Percentiles rank a stretch among this genome's conserved stretches.
Conservation (phyloP, 768 basidiomycete genomes). For the Macrocybe gigantea region DNA sequence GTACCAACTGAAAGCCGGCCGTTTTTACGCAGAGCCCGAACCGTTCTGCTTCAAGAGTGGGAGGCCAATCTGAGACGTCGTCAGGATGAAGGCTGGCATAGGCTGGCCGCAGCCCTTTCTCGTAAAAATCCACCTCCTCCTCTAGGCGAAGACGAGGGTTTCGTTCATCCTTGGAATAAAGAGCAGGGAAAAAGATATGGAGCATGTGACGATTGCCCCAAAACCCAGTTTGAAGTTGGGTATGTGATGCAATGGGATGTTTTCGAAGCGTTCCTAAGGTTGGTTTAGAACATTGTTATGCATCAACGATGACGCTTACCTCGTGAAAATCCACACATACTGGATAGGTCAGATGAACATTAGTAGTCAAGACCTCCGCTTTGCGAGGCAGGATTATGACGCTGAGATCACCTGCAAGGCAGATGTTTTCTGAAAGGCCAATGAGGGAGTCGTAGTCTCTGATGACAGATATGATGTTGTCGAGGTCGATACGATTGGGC, state of each 20-base stretch:
- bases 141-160: conserved; percentile 2
- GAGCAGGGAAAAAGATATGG: conserved; percentile 19
- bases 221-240: conserved; percentile 21
- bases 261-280: background rate
- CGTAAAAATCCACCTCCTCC: conserved; percentile 10
- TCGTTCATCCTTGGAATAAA: conserved; percentile 8
- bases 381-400: conserved; percentile 3
- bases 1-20: conserved; percentile 12
- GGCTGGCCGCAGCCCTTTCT: conserved; percentile 9
- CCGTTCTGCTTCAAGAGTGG: conserved; percentile 13
- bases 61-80: conserved; percentile 18
- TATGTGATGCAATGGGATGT: conserved; percentile 15
- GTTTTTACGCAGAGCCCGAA: conserved; percentile 11
- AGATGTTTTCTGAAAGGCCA: conserved; percentile 7
- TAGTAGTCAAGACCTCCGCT: background rate
- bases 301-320: background rate
- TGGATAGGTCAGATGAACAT: conserved; percentile 3
- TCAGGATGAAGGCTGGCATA: conserved; percentile 14
- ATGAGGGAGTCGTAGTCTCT: conserved; percentile 16
- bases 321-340: background rate
- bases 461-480: too few species aligned
- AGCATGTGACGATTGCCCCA: conserved; percentile 13
- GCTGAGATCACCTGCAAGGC: conserved; percentile 2
- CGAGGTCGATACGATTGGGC: too few species aligned
- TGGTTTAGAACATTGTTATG: background rate